Evolutionary conservation across 73 alveolate species (phyloP), one percentile per base, ranked within the genome.

Genomic region (Blepharisma japonicum): DNA sequence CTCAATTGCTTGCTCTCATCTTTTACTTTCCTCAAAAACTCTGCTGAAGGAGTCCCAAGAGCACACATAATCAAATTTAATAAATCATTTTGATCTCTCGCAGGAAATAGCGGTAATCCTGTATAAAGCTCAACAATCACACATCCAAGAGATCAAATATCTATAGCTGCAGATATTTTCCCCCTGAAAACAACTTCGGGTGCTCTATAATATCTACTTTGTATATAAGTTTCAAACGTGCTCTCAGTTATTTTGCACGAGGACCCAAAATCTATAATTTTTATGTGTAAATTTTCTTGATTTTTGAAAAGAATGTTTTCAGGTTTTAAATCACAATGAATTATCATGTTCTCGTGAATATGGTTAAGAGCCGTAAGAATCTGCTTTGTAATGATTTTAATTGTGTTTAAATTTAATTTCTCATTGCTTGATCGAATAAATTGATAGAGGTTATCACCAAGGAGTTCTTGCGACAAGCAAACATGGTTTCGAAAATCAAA

Each of bases 1-100:
- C 5, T 3, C 5, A 32, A 32, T 0, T 68, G 55, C 97, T 77
- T 6, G 78, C 55, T 67, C 88, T 91, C 42, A 32, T 32, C 42
- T 32, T 32, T 32, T 32, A 32, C 42, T 32, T 32, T 32, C 42
- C 42, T 32, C 42, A 32, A 32, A 32, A 53, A 14, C 4, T 53
- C 67, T 20, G n/a, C 67, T 14, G 67, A 20, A 53, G 67, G 67
- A 14, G 23, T 14, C n/a, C 67, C 67, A 14, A 53, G 0, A 14
- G 23, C 4, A 3, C 67, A 11, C n/a, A 53, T 53, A 11, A 53
- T 53, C 2, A 11, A 53, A 53, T 14, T 11, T 53, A 53, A 53
- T 53, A 14, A 20, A 53, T 53, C 27, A 53, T 53, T 11, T 53
- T 53, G 27, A 53, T 11, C n/a, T 53, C 23, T 20, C 67, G 27